Conservation (phyloP, 2,329 filamentous ascomycete genomes). For the Neonectria magnoliae region DNA sequence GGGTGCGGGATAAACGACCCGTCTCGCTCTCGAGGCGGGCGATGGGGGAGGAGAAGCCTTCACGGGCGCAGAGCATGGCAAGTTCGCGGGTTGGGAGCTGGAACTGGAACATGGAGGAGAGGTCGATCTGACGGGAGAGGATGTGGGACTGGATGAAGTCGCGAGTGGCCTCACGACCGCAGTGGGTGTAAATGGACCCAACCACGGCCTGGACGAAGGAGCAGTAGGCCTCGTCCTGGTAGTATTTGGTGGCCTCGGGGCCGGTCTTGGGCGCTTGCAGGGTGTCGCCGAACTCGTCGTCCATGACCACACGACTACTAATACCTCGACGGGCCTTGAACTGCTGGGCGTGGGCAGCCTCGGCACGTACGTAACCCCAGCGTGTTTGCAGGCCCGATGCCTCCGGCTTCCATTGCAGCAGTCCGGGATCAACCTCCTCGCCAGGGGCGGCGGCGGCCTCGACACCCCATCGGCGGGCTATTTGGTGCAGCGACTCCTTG, state of each 20-base stretch:
- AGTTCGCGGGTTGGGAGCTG: conserved; percentile 85
- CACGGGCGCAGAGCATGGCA: conserved; percentile 81
- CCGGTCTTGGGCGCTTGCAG: conserved; percentile 41
- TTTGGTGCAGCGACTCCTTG: conserved; percentile 74
- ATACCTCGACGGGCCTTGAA: conserved; percentile 70
- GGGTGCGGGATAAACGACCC: conserved; percentile 82
- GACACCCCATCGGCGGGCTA: conserved; percentile 90
- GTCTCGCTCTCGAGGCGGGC: conserved; percentile 92
- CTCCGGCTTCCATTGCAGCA: conserved; percentile 79
- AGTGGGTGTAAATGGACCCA: conserved; percentile 87
- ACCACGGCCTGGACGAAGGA: conserved; percentile 85
- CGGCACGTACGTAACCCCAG: conserved; percentile 64
- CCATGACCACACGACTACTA: conserved; percentile 80
- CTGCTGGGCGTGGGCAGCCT: conserved; percentile 55
- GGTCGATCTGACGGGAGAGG: conserved; percentile 79
- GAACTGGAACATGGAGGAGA: conserved; percentile 85
- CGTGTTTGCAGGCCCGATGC: conserved; percentile 56
- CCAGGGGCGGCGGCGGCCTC: conserved; percentile 88
- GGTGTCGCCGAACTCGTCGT: conserved; percentile 83
- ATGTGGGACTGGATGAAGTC: conserved; percentile 87
- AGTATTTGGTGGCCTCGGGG: conserved; percentile 64
- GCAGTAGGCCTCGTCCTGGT: conserved; percentile 77
- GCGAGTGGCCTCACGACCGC: conserved; percentile 80
- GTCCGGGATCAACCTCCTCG: conserved; percentile 88
- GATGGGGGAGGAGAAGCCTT: conserved; percentile 88